Conservation (phyloP, 1,284 basidiomycete species). For the Fomitopsis schrenkii region DNA sequence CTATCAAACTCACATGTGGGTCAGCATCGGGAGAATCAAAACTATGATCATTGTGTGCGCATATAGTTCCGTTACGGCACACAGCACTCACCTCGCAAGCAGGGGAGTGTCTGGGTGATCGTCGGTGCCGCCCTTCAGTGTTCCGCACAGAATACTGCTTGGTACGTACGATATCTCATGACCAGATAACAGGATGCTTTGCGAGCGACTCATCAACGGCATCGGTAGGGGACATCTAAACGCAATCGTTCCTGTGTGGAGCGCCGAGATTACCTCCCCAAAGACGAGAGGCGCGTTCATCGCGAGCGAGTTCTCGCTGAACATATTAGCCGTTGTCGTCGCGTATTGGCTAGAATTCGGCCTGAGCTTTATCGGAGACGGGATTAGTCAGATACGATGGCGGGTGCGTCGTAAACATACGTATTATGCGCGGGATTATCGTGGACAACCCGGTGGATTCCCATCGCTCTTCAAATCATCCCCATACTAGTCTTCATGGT, state of each 20-base stretch:
- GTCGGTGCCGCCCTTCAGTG: conserved; percentile 47
- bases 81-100: neutral
- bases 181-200: conserved; percentile 37
- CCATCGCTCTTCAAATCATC: conserved; percentile 46
- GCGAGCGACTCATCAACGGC: conserved; percentile 48
- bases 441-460: conserved; percentile 26
- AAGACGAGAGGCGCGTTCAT: conserved; percentile 39
- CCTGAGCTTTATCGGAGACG: conserved; percentile 44
- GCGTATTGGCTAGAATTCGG: conserved; percentile 55
- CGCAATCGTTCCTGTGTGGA: conserved; percentile 52
- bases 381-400: conserved; percentile 38
- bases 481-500: conserved; percentile 41
- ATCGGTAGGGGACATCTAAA: conserved; percentile 50
- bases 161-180: conserved; percentile 24
- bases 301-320: conserved; percentile 35
- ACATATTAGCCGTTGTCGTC: conserved; percentile 50
- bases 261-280: conserved; percentile 42
- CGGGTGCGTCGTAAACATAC: conserved; percentile 21
- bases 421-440: too few relatives aligned
- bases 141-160: conserved; percentile 44
- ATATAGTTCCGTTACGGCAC: neutral
- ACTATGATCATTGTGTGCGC: conserved; percentile 36
- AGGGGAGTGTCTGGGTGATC: conserved; percentile 40
- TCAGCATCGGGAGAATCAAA: conserved; percentile 39
- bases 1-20: too few relatives aligned